phyloP scores from a whole-genome alignment of 371 early-diverging fungal species.

The Saksenaea vasiformis region DNA sequence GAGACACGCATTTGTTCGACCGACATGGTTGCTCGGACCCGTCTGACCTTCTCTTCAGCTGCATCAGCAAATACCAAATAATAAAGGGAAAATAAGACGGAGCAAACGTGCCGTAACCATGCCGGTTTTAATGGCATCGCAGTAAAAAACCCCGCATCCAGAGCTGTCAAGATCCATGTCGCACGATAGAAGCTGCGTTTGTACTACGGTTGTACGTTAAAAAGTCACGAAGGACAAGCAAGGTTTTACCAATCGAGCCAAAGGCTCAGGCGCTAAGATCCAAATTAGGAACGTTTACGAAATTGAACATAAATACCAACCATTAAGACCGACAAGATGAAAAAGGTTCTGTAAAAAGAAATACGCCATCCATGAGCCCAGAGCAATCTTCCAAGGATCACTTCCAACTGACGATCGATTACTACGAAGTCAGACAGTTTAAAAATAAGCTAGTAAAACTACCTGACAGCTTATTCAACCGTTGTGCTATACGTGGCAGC shows the following conservation, averaged over 20 bases:
- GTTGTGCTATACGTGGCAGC: slow-evolving; percentile 27
- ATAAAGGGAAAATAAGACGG: slow-evolving; percentile 75
- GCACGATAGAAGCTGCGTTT: slow-evolving; percentile 91
- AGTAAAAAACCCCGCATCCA: slow-evolving; percentile 96
- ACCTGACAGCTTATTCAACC: slow-evolving; percentile 30
- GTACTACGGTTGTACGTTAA: slow-evolving; percentile 64
- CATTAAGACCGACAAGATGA: slow-evolving; percentile 59
- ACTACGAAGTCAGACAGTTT: not conserved
- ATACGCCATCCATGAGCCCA: slow-evolving; percentile 66
- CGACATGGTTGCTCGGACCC: slow-evolving; percentile 77
- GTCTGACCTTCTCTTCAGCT: slow-evolving; percentile 86
- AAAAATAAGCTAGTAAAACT: not conserved
- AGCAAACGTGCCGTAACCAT: slow-evolving; percentile 73
- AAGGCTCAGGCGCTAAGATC: slow-evolving; percentile 67
- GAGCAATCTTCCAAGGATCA: slow-evolving; percentile 80
- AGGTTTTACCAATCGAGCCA: slow-evolving; percentile 56
- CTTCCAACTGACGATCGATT: slow-evolving; percentile 37
- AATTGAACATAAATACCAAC: slow-evolving; percentile 26
- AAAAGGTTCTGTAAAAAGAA: slow-evolving; percentile 66
- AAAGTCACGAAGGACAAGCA: slow-evolving; percentile 3
- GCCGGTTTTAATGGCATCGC: slow-evolving; percentile 82
- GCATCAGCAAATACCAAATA: slow-evolving; percentile 85
- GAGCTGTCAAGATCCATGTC: slow-evolving; percentile 86
- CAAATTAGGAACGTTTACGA: not conserved
- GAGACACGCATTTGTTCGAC: slow-evolving; percentile 86